These are phyloP conservation scores for Aspergillus bertholletiae DNA, from an alignment of 495 filamentous ascomycete species.

Conservation along the genomic window DNA sequence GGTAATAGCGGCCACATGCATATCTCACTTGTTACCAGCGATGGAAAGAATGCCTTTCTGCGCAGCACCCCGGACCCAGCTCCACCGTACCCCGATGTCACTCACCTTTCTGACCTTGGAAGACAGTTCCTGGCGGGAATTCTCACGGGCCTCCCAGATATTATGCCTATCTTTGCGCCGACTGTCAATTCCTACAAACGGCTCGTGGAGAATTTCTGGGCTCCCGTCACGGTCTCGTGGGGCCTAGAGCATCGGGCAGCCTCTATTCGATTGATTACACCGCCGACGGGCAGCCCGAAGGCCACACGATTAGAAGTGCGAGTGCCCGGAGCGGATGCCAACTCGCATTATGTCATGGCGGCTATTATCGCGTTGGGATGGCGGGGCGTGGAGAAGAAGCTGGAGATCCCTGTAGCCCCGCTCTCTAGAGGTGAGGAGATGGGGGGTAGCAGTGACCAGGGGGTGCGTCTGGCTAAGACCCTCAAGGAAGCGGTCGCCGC, in stretches of 20 bases:
- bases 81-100: constrained; percentile 65
- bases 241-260: constrained; percentile 89
- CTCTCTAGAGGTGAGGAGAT: constrained; percentile 55
- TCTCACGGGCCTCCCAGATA: constrained; percentile 78
- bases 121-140: constrained; percentile 86
- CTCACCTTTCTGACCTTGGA: constrained; percentile 74
- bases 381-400: constrained; percentile 80
- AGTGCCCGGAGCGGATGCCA: constrained; percentile 82
- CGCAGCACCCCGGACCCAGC: constrained; percentile 63
- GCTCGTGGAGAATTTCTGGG: constrained; percentile 96
- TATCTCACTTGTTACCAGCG: constrained; percentile 63
- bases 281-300: constrained; percentile 70
- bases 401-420: constrained; percentile 73
- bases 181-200: constrained; percentile 95
- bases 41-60: constrained; percentile 68
- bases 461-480: constrained; percentile 63
- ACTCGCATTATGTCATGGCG: constrained; percentile 76
- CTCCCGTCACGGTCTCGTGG: constrained; percentile 91
- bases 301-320: constrained; percentile 85
- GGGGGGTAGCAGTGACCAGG: constrained; percentile 4
- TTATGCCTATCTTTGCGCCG: constrained; percentile 89
- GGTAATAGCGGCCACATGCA: constrained; percentile 93
- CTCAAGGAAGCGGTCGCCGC: constrained; percentile 72
- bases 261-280: constrained; percentile 79
- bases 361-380: constrained; percentile 78